Evolutionary conservation across 1,284 basidiomycete species (phyloP), one percentile per base, ranked within the genome.

Genomic region (Ganoderma resinaceum): DNA sequence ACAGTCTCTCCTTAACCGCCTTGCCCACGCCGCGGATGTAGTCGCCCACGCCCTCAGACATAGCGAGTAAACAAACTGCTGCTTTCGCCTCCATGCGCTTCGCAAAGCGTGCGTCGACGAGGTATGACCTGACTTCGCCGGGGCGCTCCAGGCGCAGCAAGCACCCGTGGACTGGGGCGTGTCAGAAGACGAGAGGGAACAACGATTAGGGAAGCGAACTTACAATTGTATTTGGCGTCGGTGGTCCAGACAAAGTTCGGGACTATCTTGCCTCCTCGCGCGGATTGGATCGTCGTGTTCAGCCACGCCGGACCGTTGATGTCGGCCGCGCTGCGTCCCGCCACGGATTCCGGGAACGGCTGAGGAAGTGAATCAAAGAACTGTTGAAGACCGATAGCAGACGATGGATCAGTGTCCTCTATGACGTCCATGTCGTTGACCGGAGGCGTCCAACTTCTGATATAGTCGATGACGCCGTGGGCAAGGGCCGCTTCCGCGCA

Each of bases 11-110:
- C 49, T 88, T 85, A 12, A 84, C 73, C 31, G 79, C 80, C 12
- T 78, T 78, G 20, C 78, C 76, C 62, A 89, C 75, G 3, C 77
- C 73, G 20, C 85, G 85, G 60, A 90, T 85, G 72, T 88, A 88
- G n/a, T 82, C 76, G 4, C 85, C 87, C 5, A 88, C 79, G 6
- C 87, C 87, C 70, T 87, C 83, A 2, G 88, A 87, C 75, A 92
- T 85, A 0, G 90, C 90, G 23, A 86, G 79, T 29, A 92, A 76
- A 70, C 85, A 87, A 2, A 86, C 91, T 0, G 90, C 91, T 0
- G 83, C 81, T 76, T 89, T 91, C 18, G 90, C 90, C 64, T 91
- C 90, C 0, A 80, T 78, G 2, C 87, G 85, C 72, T 87, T 89
- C 2, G 80, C 71, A 70, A 91, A 91, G 11, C 81, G 80, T 0